Conservation (phyloP, 1,284 basidiomycete genomes). For the Phenoliferia sp. region DNA sequence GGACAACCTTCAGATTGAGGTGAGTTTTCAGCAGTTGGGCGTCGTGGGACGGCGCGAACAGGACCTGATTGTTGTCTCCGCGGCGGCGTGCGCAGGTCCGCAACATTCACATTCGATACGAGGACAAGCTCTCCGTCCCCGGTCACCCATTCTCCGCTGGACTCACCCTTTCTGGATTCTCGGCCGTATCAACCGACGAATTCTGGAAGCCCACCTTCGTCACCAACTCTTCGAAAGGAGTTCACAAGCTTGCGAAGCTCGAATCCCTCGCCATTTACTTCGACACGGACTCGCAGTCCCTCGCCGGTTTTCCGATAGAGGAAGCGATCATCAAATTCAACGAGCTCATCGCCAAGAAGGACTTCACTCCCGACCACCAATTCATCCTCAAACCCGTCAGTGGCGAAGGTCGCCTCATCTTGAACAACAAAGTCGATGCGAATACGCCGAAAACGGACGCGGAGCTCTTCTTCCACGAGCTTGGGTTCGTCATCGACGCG, state of each 20-base stretch:
- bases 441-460: slow-evolving; percentile 77
- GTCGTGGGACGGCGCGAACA: background rate
- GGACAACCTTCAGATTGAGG: slow-evolving; percentile 93
- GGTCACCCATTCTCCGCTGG: slow-evolving; percentile 96
- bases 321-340: slow-evolving; percentile 76
- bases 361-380: slow-evolving; percentile 65
- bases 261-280: slow-evolving; percentile 90
- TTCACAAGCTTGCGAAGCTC: slow-evolving; percentile 91
- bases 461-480: slow-evolving; percentile 87
- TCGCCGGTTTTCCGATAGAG: slow-evolving; percentile 58
- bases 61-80: background rate
- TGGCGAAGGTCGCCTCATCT: slow-evolving; percentile 81
- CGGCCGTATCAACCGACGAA: slow-evolving; percentile 87
- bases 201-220: slow-evolving; percentile 94
- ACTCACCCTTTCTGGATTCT: slow-evolving; percentile 84
- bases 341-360: slow-evolving; percentile 59
- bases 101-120: slow-evolving; percentile 93
- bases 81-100: slow-evolving; percentile 47
- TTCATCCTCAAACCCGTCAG: slow-evolving; percentile 95
- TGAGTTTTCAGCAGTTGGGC: slow-evolving; percentile 41
- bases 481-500: slow-evolving; percentile 86
- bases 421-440: slow-evolving; percentile 66
- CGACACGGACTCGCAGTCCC: slow-evolving; percentile 82
- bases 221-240: slow-evolving; percentile 77
- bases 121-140: slow-evolving; percentile 89